Conservation (phyloP, 2,329 filamentous ascomycete genomes). For the Sporothrix variecibatus region DNA sequence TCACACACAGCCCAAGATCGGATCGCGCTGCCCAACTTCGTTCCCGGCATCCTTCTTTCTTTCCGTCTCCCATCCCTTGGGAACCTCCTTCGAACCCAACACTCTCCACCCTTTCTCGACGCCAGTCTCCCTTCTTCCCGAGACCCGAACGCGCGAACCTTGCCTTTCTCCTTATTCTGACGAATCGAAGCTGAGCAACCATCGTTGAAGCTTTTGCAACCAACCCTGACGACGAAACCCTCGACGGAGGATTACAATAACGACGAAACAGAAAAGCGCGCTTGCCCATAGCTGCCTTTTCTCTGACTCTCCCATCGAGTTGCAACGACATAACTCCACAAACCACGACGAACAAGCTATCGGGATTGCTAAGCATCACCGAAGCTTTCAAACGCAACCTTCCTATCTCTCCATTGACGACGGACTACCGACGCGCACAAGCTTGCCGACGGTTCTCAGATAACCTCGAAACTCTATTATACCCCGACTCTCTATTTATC, state of each 20-base stretch:
- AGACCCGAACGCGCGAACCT: neutral
- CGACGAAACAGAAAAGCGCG: neutral
- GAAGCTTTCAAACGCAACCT: neutral
- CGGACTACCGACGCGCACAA: neutral
- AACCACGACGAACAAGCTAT: neutral
- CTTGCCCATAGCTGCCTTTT: neutral
- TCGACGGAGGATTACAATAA: neutral
- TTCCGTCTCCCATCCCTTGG: conserved; percentile 5
- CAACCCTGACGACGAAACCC: neutral
- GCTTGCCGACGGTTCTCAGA: conserved; percentile 7
- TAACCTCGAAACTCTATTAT: neutral
- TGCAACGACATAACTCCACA: neutral
- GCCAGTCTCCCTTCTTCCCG: neutral
- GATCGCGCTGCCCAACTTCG: conserved; percentile 9
- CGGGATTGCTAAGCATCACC: neutral
- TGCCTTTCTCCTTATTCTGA: neutral
- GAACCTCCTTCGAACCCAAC: neutral
- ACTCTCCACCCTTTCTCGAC: neutral
- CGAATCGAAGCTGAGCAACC: neutral
- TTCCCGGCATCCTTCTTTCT: neutral
- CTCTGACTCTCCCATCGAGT: neutral
- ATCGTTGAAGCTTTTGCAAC: neutral
- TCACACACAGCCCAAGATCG: conserved; percentile 4
- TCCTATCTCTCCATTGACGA: neutral
- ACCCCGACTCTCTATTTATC: neutral